phyloP scores from a whole-genome alignment of 768 basidiomycete species.

The Tylopilus felleus region DNA sequence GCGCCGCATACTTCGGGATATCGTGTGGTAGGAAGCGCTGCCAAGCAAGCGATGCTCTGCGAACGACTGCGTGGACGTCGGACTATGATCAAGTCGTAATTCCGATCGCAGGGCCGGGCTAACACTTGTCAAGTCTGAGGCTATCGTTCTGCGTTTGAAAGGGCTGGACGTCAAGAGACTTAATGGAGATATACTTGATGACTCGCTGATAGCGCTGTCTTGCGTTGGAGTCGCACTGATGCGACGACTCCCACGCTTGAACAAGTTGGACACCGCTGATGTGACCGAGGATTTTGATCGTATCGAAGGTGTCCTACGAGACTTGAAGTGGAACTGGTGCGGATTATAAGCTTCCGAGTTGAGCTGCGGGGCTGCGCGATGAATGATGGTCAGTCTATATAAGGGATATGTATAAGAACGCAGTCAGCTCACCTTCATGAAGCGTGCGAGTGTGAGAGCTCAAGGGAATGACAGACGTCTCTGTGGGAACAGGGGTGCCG shows the following conservation, averaged over 20 bases:
- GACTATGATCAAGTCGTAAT: conserved; percentile 38
- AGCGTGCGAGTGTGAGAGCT: conserved; percentile 32
- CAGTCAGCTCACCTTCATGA: conserved; percentile 11
- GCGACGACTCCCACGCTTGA: conserved; percentile 45
- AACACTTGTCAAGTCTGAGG: conserved; percentile 37
- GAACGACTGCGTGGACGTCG: conserved; percentile 44
- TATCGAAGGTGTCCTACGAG: conserved; percentile 49
- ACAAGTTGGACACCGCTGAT: conserved; percentile 49
- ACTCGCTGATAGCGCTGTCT: conserved; percentile 38
- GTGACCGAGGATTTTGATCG: conserved; percentile 50
- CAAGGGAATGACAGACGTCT: conserved; percentile 60
- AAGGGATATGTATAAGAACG: not conserved
- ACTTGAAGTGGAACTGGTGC: conserved; percentile 31
- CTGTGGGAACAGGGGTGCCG: conserved; percentile 54
- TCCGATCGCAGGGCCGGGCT: conserved; percentile 26
- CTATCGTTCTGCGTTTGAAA: conserved; percentile 44
- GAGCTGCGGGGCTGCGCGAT: conserved; percentile 16
- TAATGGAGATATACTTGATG: conserved; percentile 40
- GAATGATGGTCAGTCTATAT: conserved; percentile 7
- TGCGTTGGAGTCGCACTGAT: conserved; percentile 39
- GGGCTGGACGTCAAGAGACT: conserved; percentile 31
- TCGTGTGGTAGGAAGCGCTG: conserved; percentile 38
- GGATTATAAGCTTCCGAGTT: conserved; percentile 20
- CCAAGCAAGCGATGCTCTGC: conserved; percentile 21
- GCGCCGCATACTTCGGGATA: conserved; percentile 45